Base-by-base conservation (phyloP, 2,329 filamentous ascomycete genomes). In the Coniochaeta prunicola region DNA sequence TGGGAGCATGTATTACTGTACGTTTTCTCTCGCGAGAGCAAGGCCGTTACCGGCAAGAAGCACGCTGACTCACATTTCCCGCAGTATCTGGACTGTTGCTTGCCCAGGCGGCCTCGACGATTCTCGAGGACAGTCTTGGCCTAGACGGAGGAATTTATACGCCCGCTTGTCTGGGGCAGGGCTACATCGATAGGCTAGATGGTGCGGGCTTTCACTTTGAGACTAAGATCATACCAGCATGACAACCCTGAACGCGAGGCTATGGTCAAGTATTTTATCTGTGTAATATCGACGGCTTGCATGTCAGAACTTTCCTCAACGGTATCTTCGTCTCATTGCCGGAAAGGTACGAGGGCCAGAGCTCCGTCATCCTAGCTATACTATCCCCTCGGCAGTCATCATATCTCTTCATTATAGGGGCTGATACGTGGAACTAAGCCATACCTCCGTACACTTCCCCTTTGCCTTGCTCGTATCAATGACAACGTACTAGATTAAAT, bases 131-230 rank as follows among this genome's bases (percentile, higher is more conserved):
- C 40, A 79, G 85, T 38, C 73, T 83, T 13, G 71, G 78, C 36
- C 73, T 90, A 13, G 77, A 77, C 1, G 89, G 89, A 19, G 89
- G 89, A 2, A 74, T 91, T 26, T 83, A 89, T 62, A 92, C 90
- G 1, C 85, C 89, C 0, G 87, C 89, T 0, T 88, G 83, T 58
- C 74, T 92, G 2, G 89, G 89, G 1, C 84, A 87, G 64, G 74
- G 78, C 10, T 88, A 84, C 66, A 75, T 91, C 60, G 83, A 91
- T 66, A 78, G 86, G 15, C 66, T 90, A 42, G 74, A 81, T 36
- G 76, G 78, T 34, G 79, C 76, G 40, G 88, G 88, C 2, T 81
- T 92, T 66, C 82, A 82, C 68, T 77, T 88, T 50, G 82, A 89
- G 65, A 77, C 78, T 26, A 79, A 77, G 67, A 71, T 81, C 15